Percentiles rank a stretch among this genome's conserved stretches.
Conservation (phyloP, 1,284 basidiomycete species). For the Vanrija pseudolonga region DNA sequence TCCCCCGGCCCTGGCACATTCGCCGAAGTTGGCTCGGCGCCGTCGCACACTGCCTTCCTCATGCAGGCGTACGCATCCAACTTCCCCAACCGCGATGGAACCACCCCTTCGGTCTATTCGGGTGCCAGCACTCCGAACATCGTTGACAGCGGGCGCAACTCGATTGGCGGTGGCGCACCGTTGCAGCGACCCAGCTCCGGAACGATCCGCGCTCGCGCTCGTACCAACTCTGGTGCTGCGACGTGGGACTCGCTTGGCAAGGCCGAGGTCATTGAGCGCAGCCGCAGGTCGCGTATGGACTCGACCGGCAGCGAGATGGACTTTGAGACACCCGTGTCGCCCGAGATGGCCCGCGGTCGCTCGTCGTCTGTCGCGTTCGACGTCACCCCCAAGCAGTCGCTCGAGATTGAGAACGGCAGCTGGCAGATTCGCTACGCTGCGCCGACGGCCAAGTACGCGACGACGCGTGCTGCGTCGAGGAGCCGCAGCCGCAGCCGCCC, state of each 20-base stretch:
- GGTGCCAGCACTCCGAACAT: background rate
- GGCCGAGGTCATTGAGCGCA: constrained; percentile 21
- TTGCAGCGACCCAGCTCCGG: constrained; percentile 5
- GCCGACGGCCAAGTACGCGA: background rate
- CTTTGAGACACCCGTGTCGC: too few species aligned
- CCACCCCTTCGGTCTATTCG: constrained; percentile 1
- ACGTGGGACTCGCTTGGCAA: constrained; percentile 43
- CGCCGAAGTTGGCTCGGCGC: constrained; percentile 36
- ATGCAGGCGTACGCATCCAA: constrained; percentile 37
- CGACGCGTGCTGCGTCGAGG: background rate
- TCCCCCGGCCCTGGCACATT: constrained; percentile 14
- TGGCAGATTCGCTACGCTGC: constrained; percentile 36
- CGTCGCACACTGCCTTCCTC: constrained; percentile 32
- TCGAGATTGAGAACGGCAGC: constrained; percentile 30
- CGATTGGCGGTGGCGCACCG: background rate
- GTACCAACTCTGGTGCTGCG: constrained; percentile 24
- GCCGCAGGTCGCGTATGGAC: background rate
- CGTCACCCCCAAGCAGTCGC: constrained; percentile 37
- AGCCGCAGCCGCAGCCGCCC: constrained; percentile 1
- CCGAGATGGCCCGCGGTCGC: background rate
- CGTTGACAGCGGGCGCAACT: too few species aligned
- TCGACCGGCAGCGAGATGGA: background rate
- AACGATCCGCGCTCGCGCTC: constrained; percentile 13
- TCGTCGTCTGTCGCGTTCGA: constrained; percentile 5
- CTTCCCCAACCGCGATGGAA: constrained; percentile 30